Conservation (phyloP, 192 early-diverging fungal genomes). For the Coemansia sp. region DNA sequence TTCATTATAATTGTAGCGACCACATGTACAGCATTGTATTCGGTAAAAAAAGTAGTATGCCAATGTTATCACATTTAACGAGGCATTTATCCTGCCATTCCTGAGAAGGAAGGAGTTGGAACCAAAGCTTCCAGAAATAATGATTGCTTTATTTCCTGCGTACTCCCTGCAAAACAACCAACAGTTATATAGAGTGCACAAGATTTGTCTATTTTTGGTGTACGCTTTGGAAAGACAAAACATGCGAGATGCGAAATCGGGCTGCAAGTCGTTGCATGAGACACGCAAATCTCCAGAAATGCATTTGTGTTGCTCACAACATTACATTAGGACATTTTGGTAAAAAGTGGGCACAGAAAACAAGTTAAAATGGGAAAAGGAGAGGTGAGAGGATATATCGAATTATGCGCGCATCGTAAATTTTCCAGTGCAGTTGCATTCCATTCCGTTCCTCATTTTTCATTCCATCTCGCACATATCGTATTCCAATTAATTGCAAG, state of each 20-base stretch:
- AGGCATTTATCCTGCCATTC: too few relatives aligned
- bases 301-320: neutral
- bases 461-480: neutral
- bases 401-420: neutral
- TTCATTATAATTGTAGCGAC: too few relatives aligned
- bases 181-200: neutral
- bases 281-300: neutral
- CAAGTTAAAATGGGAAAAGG: neutral
- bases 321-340: neutral
- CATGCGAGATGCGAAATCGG: neutral
- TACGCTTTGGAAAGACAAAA: neutral
- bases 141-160: neutral
- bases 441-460: neutral
- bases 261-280: neutral
- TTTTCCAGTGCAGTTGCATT: neutral
- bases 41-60: too few relatives aligned
- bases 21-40: too few relatives aligned
- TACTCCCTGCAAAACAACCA: neutral
- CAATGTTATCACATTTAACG: too few relatives aligned
- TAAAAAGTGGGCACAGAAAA: neutral
- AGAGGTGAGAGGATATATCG: neutral
- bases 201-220: neutral
- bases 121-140: too few relatives aligned
- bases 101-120: too few relatives aligned
- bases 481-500: neutral